Evolutionary conservation across 257 asterid genomes (phyloP), one percentile per base, ranked within the genome.

Genomic region (Rehmannia glutinosa): DNA sequence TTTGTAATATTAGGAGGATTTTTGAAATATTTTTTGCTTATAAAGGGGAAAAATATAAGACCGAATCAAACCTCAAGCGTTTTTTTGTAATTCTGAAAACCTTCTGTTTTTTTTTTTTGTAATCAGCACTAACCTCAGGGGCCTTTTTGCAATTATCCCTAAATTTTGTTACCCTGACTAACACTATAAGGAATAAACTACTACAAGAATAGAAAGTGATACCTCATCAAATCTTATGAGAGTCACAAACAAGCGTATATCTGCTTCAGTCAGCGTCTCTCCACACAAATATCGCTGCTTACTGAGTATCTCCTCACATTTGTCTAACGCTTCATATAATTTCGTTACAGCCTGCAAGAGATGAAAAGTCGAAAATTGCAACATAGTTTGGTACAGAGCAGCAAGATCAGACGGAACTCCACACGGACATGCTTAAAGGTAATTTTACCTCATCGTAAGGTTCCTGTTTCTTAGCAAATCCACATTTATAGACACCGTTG

Each of bases 201-300:
- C n/a, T n/a, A n/a, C n/a, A 25, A 16, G 39, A 52, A 6, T 35
- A 27, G 23, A 25, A 25, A 30, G 25, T 0, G 45, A 43, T 82
- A 92, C 97, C 99, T 91, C 99, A 54, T 94, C 99, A 62, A 94
- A 94, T 80, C 99, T 77, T 72, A 94, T 84, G 47, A 91, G 87
- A 77, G 97, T 94, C 64, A 88, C 96, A 64, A 94, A 94, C 80
- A 94, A 68, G 71, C 97, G 99, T 64, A 91, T 75, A 75, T 94
- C 99, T 41, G 97, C 99, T 80, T 94, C 97, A 51, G 96, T 94
- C 46, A 88, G 66, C 7, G 82, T 57, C 7, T 79, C 77, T 49
- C 97, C 99, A 69, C 97, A 87, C 60, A 94, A 49, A 45, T 88
- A 94, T 16, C 93, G 75, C 64, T 91, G 97, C 74, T 79, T 83